Evolutionary conservation across 495 filamentous ascomycete species (phyloP).

Genomic region (Podospora sp.): DNA sequence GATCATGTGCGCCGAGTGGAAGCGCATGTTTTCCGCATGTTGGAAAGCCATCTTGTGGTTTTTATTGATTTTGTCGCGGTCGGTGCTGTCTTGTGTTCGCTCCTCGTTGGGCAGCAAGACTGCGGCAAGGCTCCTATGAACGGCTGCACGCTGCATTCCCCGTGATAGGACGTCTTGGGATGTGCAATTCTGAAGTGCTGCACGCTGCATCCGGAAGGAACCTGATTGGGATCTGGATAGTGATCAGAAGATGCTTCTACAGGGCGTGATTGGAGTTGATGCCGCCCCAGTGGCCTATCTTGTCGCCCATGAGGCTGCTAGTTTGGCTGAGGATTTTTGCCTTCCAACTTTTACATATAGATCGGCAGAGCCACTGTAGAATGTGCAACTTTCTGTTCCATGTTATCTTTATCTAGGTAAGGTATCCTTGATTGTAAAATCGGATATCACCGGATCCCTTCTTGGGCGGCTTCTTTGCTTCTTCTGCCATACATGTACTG

Average conservation of each 20-base stretch:
- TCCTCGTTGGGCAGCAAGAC: conserved; percentile 21
- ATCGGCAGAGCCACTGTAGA: background rate
- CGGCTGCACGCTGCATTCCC: conserved; percentile 6
- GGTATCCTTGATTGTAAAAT: background rate
- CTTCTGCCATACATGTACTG: background rate
- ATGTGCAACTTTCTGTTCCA: background rate
- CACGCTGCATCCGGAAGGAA: background rate
- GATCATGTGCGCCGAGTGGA: conserved; percentile 13
- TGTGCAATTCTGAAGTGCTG: conserved; percentile 6
- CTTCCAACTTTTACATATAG: conserved; percentile 5
- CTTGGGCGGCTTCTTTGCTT: background rate
- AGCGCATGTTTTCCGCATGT: background rate
- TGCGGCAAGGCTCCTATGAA: conserved; percentile 1
- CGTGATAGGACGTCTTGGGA: background rate
- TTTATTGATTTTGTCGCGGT: background rate
- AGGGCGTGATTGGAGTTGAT: conserved; percentile 5
- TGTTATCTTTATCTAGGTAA: too few species aligned
- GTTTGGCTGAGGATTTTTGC: too few species aligned
- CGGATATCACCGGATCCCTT: background rate
- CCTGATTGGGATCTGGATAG: background rate
- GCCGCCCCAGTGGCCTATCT: conserved; percentile 8
- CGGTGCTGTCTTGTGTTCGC: conserved; percentile 6
- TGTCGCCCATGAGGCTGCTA: background rate
- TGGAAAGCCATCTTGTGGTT: background rate
- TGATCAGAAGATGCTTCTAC: background rate